Conservation (phyloP, 202 grass and related monocot species). For the Saccharum hybrid region DNA sequence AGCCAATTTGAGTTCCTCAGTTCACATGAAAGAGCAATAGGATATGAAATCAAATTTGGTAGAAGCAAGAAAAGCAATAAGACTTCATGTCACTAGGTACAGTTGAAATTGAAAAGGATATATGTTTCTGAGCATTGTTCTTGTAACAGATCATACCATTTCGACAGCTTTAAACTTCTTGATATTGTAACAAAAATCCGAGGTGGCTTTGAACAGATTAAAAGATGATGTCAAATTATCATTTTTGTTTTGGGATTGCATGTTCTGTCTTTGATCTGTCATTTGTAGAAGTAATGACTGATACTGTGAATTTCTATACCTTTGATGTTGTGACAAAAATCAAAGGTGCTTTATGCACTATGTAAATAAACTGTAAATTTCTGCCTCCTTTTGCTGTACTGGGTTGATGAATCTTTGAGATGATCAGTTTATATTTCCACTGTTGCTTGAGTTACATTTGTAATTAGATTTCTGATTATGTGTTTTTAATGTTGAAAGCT, state of each 20-base stretch:
- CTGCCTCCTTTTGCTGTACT: not conserved
- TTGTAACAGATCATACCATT: slow-evolving; percentile 29
- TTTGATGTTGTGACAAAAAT: not conserved
- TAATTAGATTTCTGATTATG: not conserved
- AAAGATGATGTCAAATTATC: not conserved
- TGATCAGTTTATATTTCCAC: not conserved
- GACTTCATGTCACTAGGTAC: too few relatives aligned
- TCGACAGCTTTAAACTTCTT: not conserved
- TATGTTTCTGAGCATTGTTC: slow-evolving; percentile 16
- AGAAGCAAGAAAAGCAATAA: too few relatives aligned
- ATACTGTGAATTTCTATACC: too few relatives aligned
- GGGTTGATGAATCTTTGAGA: not conserved
- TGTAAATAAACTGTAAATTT: not conserved
- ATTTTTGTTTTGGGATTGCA: not conserved
- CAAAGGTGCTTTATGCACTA: not conserved
- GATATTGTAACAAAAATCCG: not conserved
- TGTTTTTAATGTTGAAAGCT: not conserved
- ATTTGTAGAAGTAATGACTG: not conserved
- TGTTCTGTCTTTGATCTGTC: slow-evolving; percentile 24
- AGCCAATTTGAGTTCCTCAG: too few relatives aligned
- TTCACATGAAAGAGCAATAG: too few relatives aligned
- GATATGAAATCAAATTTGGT: too few relatives aligned
- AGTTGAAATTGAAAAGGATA: not conserved
- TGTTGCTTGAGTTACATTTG: slow-evolving; percentile 16
- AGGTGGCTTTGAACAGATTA: not conserved